Evolutionary conservation across 1,139 yeast species (phyloP), one percentile per base, ranked within the genome.

Genomic region (Taphrina betulina): DNA sequence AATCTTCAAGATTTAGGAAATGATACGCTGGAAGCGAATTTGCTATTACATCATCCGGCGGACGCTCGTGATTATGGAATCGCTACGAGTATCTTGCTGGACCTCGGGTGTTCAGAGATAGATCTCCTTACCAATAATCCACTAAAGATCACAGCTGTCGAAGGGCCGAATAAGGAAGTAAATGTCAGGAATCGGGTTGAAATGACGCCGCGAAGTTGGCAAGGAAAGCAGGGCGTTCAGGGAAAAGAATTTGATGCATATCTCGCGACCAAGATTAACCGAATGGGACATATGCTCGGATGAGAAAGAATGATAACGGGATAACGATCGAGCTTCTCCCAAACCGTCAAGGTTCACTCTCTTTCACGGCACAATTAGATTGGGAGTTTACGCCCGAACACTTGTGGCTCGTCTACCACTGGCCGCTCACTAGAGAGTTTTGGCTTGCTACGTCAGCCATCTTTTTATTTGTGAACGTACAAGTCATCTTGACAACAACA

Each of bases 1-100:
- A 94, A 94, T 67, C 75, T 94, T 63, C 98, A 94, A 72, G 99
- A 94, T 71, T 76, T 94, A 59, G 99, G 99, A 7, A 97, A 97
- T 4, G 98, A 94, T 70, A 94, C 98, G 0, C 97, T 94, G 8
- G 95, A 90, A 69, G 98, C 98, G 12, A 94, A 94, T 70, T 74
- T 94, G 61, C 71, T 94, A 73, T 77, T 94, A 63, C 80, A 95
- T 64, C 98, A 94, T 68, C 98, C 98, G 2, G 97, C 96, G 0
- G 98, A 94, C 70, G 95, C 88, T 14, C 79, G 99, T 64, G 84
- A 90, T 54, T 94, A 92, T 67, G 83, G 94, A 0, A 75, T 94
- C 61, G 98, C 98, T 3, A 92, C 96, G 3, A 94, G 97, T 3
- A 94, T 94, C 43, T 73, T 94, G 58, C 68, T 83, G 53, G 98